Percentiles rank a stretch among this genome's conserved stretches.
phyloP scores from a whole-genome alignment of 2,329 filamentous ascomycete genomes.

The Aureobasidium melanogenum region DNA sequence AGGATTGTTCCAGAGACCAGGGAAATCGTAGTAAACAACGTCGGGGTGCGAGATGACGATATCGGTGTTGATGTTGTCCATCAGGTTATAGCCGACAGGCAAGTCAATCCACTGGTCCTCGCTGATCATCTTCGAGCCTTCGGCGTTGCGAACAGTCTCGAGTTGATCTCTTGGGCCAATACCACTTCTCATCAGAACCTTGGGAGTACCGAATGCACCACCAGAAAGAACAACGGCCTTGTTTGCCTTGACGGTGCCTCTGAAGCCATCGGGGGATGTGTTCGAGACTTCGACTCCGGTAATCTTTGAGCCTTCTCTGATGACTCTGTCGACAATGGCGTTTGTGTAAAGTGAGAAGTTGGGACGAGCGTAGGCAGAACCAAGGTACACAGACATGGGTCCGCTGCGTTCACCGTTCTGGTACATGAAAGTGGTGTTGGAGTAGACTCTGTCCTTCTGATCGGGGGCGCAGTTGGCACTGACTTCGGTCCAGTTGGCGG shows the following conservation, averaged over 20 bases:
- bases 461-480: constrained; percentile 38
- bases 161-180: constrained; percentile 10
- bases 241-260: constrained; percentile 1
- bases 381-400: constrained; percentile 42
- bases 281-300: constrained; percentile 29
- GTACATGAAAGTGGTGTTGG: constrained; percentile 41
- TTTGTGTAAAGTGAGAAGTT: constrained; percentile 40
- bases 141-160: constrained; percentile 2
- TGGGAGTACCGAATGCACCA: constrained; percentile 12
- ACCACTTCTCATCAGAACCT: constrained; percentile 7
- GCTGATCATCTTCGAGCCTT: constrained; percentile 5
- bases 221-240: constrained; percentile 5
- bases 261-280: neutral
- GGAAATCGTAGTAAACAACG: constrained; percentile 11
- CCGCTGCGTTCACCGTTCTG: constrained; percentile 42
- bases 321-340: constrained; percentile 35
- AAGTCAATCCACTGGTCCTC: constrained; percentile 11
- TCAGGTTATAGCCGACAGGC: constrained; percentile 10
- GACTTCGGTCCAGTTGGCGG: constrained; percentile 39
- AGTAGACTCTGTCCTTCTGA: constrained; percentile 41
- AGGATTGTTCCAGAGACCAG: constrained; percentile 1
- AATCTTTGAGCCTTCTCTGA: constrained; percentile 32
- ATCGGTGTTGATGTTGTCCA: constrained; percentile 13
- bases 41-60: constrained; percentile 12
- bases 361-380: constrained; percentile 31